A percentile compares a stretch with the other conserved stretches of the same genome.
Conservation (phyloP, 306 rosid species). For the Begonia loranthoides region DNA sequence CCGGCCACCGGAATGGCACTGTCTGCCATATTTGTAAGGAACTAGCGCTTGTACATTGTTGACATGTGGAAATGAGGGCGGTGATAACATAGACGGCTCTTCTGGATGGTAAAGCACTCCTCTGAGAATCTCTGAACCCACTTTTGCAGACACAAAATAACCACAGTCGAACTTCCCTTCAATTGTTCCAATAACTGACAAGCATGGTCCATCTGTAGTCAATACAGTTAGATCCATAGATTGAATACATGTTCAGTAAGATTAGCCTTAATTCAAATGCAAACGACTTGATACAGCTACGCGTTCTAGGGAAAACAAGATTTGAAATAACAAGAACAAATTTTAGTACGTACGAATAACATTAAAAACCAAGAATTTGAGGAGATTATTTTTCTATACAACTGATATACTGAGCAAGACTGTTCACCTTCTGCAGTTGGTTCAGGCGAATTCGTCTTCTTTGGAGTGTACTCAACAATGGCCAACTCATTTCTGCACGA, state of each 20-base stretch:
- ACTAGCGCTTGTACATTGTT: constrained; percentile 32
- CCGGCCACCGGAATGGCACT: constrained; percentile 14
- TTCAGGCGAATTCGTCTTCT: constrained; percentile 8
- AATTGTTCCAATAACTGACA: constrained; percentile 48
- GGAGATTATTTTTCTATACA: no score
- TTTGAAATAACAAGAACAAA: no score
- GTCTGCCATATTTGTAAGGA: constrained; percentile 25
- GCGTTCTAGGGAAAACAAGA: no score
- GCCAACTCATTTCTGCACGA: constrained; percentile 57
- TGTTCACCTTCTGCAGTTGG: constrained; percentile 36
- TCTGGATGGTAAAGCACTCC: constrained; percentile 84
- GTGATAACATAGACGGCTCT: constrained; percentile 7
- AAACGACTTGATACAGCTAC: no score
- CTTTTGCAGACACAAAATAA: constrained; percentile 63
- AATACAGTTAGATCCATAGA: not conserved
- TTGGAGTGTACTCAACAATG: constrained; percentile 58
- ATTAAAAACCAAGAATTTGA: no score
- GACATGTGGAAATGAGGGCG: constrained; percentile 15
- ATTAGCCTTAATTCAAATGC: no score
- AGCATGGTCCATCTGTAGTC: constrained; percentile 6
- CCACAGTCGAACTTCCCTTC: constrained; percentile 90
- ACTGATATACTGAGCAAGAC: not conserved
- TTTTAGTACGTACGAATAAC: no score
- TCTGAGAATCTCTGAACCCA: constrained; percentile 61
- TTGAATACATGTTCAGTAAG: no score